Base-by-base conservation (phyloP, 2,329 filamentous ascomycete species). In the Emergomyces africanus region DNA sequence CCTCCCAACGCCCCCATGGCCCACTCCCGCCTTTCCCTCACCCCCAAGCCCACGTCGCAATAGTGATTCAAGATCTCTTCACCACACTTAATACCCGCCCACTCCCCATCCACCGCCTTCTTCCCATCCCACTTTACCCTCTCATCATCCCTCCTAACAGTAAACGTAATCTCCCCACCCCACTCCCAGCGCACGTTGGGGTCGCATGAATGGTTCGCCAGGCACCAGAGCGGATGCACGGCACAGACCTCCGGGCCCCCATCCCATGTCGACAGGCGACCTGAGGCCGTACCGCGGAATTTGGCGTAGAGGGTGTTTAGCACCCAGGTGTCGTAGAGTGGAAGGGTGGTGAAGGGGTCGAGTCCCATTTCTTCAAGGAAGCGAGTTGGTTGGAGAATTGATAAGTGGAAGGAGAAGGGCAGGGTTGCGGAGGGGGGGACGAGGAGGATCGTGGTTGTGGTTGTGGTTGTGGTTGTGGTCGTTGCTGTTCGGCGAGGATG, bases 111-210 rank as follows among this genome's bases (percentile, higher is more conserved):
- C 49, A 39, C 58, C 59, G 59, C 63, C 59, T 66, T 62, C 61
- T 3, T 60, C 65, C 49, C 48, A 25, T 61, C 66, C 73, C 73
- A 75, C 57, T 69, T 66, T n/a, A 70, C 71, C 41, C 66, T 71
- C 63, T 75, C 72, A 14, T 65, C 65, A 30, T 65, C 61, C 33
- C 59, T 64, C 25, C 74, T 63, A 14, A 69, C 72, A 20, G 69
- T 65, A 65, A 74, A 74, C 2, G 69, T 72, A 59, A 75, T 74
- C 64, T 75, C 71, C 4, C 70, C 71, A 54, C 87, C 85, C 89
- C 91, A 96, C 68, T 95, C 89, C 94, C 94, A 99, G 3, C 83
- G 83, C 44, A 97, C 90, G 71, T 96, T 96, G 9, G 94, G 94
- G 69, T 96, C 85, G 74, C 94, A 99, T 71, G 90, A 90, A 71